phyloP scores from a whole-genome alignment of 805 yeast species.

The Saccharomyces jurei region DNA sequence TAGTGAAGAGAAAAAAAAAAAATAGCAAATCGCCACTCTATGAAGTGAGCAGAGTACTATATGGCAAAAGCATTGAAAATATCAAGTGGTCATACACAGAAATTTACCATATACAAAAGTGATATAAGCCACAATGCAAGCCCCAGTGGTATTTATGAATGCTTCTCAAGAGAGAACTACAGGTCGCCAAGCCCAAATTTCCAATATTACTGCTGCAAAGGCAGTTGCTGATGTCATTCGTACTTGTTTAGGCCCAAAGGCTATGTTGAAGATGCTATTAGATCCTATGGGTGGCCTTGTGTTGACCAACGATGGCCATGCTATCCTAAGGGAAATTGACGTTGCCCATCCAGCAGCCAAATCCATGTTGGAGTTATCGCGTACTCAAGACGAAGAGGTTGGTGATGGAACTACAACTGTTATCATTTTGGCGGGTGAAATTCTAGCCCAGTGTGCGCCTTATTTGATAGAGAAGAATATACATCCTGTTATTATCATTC shows the following conservation, averaged over 20 bases:
- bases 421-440: slow-evolving; percentile 93
- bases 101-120: not conserved
- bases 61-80: not conserved
- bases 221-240: slow-evolving; percentile 97
- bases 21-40: not conserved
- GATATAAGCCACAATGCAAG: slow-evolving; percentile 47
- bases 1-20: not conserved
- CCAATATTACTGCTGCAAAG: slow-evolving; percentile 98
- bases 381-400: slow-evolving; percentile 97
- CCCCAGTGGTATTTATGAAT: slow-evolving; percentile 79
- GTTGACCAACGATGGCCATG: slow-evolving; percentile 96
- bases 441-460: slow-evolving; percentile 89
- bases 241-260: slow-evolving; percentile 97
- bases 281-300: slow-evolving; percentile 95
- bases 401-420: slow-evolving; percentile 99
- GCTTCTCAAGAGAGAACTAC: slow-evolving; percentile 88
- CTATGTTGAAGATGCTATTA: slow-evolving; percentile 94
- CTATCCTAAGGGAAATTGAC: slow-evolving; percentile 92
- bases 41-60: not conserved
- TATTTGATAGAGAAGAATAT: slow-evolving; percentile 83
- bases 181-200: slow-evolving; percentile 94
- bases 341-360: slow-evolving; percentile 99
- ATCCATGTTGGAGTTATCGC: slow-evolving; percentile 91
- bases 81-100: not conserved
- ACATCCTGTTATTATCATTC: slow-evolving; percentile 93